Evolutionary conservation across 2,329 filamentous ascomycete genomes (phyloP), one percentile per base, ranked within the genome.

Genomic region (Cordyceps fumosorosea): DNA sequence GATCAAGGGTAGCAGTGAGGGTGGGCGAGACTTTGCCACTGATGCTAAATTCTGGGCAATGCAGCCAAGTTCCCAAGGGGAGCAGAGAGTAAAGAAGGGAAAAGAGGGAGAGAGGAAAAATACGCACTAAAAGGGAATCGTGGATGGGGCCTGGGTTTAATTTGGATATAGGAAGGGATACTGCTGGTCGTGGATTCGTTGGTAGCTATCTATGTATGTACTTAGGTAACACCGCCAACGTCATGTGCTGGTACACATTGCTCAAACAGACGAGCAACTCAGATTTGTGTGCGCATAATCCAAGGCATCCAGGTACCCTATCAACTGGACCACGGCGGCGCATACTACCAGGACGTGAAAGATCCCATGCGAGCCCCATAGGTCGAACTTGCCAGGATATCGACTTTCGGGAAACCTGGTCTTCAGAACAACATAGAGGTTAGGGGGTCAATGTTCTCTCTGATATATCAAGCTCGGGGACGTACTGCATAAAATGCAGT

Each of bases 301-400:
- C 24, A 65, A 67, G 24, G 64, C 66, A 32, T 66, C 65, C 51
- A 68, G 54, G 62, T 66, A 65, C 42, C 67, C 66, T 20, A 64
- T 63, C 57, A 69, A 62, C 63, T 69, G 66, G 58, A 65, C 34
- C 42, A 66, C 63, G 63, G 66, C 64, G 26, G 64, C 67, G 12
- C 63, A 64, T 22, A 67, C 66, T 47, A 69, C 68, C 48, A 68
- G 64, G 14, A 64, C 60, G 61, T 80, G 78, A 61, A 80, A 79
- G 24, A 80, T 71, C 64, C 78, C 76, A 62, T 80, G 77, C 5
- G 78, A 80, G 6, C 76, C 74, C 65, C 70, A 77, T 26, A 78
- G 73, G 66, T 80, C 78, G 66, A 80, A 80, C 12, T 65, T 70
- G 3, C 75, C 77, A 12, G 78, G 78, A 16, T 64, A 70, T 47